Conservation (phyloP, 1,139 yeast species). For the Debaryomyces sp. region DNA sequence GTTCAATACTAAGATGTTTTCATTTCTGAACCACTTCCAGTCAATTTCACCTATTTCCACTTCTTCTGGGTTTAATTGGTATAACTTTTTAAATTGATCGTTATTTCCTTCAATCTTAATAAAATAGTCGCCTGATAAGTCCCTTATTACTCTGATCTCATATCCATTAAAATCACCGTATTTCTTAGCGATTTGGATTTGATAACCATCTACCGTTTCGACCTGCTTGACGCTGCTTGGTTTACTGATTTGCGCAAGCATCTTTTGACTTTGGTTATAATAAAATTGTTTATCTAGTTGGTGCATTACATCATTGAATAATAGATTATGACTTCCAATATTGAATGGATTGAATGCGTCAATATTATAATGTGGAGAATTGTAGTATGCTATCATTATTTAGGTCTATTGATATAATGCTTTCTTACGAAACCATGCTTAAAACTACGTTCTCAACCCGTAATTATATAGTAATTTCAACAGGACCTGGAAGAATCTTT, state of each 20-base stretch:
- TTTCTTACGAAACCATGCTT: not conserved
- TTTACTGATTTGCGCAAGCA: not conserved
- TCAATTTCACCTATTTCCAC: constrained; percentile 37
- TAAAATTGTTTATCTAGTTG: not conserved
- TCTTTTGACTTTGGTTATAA: not conserved
- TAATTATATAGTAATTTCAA: not conserved
- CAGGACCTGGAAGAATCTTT: not conserved
- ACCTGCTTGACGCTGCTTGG: constrained; percentile 28
- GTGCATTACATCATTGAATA: not conserved
- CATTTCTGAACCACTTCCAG: constrained; percentile 37
- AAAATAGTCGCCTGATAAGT: constrained; percentile 22
- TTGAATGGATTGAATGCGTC: not conserved
- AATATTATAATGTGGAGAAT: not conserved
- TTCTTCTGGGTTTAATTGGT: constrained; percentile 36
- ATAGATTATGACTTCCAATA: not conserved
- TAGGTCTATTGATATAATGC: not conserved
- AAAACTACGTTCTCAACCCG: not conserved
- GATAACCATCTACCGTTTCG: constrained; percentile 41
- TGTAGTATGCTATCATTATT: not conserved
- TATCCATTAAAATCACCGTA: constrained; percentile 40
- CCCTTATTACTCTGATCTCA: constrained; percentile 39
- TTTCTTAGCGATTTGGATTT: constrained; percentile 41
- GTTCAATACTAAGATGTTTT: constrained; percentile 41
- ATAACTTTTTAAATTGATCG: constrained; percentile 38
- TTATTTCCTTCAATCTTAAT: constrained; percentile 31